These are phyloP conservation scores for Xylariales sp. DNA, from an alignment of 2,329 filamentous ascomycete genomes.

Conservation along the genomic window DNA sequence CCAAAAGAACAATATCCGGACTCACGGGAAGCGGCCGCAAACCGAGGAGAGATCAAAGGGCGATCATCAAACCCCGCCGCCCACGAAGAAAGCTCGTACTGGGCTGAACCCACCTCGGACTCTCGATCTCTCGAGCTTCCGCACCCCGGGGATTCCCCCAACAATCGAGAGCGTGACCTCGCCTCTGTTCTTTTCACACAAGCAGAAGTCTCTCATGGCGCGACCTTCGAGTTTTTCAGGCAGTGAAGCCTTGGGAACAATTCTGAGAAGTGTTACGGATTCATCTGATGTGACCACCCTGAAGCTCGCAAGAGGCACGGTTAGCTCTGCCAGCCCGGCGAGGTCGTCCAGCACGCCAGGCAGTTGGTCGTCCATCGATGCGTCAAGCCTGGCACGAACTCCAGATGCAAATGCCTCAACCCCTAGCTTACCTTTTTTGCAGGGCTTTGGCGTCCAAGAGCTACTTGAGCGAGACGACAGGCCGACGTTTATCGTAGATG, in stretches of 20 bases:
- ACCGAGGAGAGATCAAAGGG: constrained; percentile 3
- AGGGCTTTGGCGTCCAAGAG: constrained; percentile 64
- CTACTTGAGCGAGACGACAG: constrained; percentile 72
- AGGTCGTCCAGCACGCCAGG: constrained; percentile 47
- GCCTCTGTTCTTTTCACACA: constrained; percentile 49
- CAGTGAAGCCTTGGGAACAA: constrained; percentile 38
- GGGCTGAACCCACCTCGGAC: constrained; percentile 40
- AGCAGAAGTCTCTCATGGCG: constrained; percentile 27
- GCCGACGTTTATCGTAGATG: constrained; percentile 72
- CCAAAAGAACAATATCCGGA: constrained; percentile 5
- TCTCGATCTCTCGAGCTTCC: constrained; percentile 36
- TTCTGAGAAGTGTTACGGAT: constrained; percentile 43
- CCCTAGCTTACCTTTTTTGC: constrained; percentile 52
- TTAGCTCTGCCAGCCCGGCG: constrained; percentile 42
- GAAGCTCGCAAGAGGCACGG: constrained; percentile 49
- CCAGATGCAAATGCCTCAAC: constrained; percentile 43
- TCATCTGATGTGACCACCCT: constrained; percentile 49
- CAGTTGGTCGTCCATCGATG: constrained; percentile 50
- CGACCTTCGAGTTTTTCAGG: constrained; percentile 33
- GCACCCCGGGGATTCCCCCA: constrained; percentile 18
- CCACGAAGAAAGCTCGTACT: constrained; percentile 41
- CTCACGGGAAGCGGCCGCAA: constrained; percentile 9
- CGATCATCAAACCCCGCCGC: constrained; percentile 12
- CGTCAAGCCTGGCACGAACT: constrained; percentile 45
- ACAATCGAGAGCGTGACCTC: constrained; percentile 37